Conservation (phyloP, 192 early-diverging fungal species). For the Entophlyctis luteolus region DNA sequence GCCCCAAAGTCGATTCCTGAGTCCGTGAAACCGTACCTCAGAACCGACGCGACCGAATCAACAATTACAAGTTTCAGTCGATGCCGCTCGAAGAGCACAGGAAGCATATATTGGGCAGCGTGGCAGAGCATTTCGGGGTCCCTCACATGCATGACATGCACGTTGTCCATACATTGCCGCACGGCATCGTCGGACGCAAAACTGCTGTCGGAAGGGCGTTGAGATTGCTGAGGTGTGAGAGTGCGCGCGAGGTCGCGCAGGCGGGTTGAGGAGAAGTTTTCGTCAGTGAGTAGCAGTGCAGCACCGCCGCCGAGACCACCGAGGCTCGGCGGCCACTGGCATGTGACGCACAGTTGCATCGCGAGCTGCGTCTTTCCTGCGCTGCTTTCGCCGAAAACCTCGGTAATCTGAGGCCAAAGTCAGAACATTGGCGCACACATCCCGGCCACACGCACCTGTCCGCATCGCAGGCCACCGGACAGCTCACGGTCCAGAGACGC, state of each 20-base stretch:
- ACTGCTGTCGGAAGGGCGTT: constrained; percentile 25
- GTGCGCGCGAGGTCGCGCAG: constrained; percentile 74
- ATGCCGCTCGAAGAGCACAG: constrained; percentile 50
- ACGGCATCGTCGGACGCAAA: constrained; percentile 25
- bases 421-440: neutral
- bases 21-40: constrained; percentile 45
- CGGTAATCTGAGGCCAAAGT: constrained; percentile 22
- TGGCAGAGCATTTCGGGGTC: constrained; percentile 71
- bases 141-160: constrained; percentile 66
- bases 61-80: constrained; percentile 71
- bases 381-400: constrained; percentile 54
- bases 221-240: constrained; percentile 61
- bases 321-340: constrained; percentile 52
- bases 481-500: constrained; percentile 22
- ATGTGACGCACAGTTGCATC: constrained; percentile 72
- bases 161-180: constrained; percentile 27
- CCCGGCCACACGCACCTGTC: neutral
- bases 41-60: constrained; percentile 80
- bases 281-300: constrained; percentile 72
- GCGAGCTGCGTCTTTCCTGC: constrained; percentile 85
- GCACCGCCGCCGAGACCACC: constrained; percentile 41
- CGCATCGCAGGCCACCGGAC: constrained; percentile 29
- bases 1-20: constrained; percentile 29
- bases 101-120: constrained; percentile 69
- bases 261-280: constrained; percentile 62